Conservation (phyloP, 768 basidiomycete genomes). For the Coprinellus micaceus region DNA sequence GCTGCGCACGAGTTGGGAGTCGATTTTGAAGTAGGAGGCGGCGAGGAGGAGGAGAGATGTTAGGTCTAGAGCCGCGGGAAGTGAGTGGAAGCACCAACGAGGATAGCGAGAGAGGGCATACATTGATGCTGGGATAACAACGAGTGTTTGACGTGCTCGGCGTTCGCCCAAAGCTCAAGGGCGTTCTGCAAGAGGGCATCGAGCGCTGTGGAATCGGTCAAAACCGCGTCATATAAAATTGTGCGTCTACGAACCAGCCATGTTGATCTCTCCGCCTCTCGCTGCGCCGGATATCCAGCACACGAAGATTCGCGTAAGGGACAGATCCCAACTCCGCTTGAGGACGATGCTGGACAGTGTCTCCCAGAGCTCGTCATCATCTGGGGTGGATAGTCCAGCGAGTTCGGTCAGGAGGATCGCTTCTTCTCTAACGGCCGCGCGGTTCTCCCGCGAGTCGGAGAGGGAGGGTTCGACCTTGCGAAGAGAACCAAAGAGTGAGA, state of each 20-base stretch:
- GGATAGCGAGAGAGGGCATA: conserved; percentile 35
- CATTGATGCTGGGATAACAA: conserved; percentile 72
- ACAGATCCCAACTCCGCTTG: conserved; percentile 56
- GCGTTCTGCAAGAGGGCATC: conserved; percentile 44
- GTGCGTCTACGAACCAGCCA: conserved; percentile 24
- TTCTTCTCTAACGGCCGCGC: conserved; percentile 49
- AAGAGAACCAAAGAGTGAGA: conserved; percentile 55
- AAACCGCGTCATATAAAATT: not conserved
- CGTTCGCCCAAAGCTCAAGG: conserved; percentile 67
- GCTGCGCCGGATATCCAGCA: conserved; percentile 61
- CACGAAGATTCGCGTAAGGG: conserved; percentile 58
- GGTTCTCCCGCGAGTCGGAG: conserved; percentile 28
- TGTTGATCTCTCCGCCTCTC: conserved; percentile 20
- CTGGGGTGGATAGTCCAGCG: conserved; percentile 46
- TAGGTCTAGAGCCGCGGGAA: conserved; percentile 46
- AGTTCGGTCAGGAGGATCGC: conserved; percentile 48
- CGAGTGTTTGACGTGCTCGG: conserved; percentile 79
- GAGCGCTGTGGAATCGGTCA: conserved; percentile 34
- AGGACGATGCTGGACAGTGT: conserved; percentile 45
- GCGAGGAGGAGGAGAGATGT: conserved; percentile 68
- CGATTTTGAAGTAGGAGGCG: conserved; percentile 55
- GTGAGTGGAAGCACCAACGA: not conserved
- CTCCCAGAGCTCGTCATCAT: conserved; percentile 51
- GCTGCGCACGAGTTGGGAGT: conserved; percentile 41
- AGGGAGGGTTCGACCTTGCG: conserved; percentile 23